Base-by-base conservation (phyloP, 345 rosid species). In the Angophora floribunda region DNA sequence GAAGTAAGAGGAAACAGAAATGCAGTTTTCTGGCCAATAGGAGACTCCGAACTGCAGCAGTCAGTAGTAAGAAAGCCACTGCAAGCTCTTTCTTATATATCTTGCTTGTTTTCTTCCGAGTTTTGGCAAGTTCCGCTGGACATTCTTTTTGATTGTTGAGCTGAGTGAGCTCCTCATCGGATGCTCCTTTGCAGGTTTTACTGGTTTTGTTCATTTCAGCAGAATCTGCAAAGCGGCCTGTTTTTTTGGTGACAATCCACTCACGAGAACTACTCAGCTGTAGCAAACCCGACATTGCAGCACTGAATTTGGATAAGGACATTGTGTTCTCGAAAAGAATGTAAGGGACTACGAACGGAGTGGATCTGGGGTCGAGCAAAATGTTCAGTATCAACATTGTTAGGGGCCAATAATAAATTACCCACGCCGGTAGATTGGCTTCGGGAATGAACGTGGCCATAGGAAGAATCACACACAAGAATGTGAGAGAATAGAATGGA, bases 161-260 rank as follows among this genome's bases (percentile, higher is more conserved):
- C 57, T 85, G 61, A 22, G 53, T 28, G 51, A 80, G 30, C 85
- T 53, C 85, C 75, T 52, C 78, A 21, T 57, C 14, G 10, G 49
- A 75, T 9, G 82, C 50, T 50, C 89, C 87, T n/a, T 32, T 4
- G 51, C 41, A 63, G 17, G 85, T 10, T 85, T 61, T 14, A 28
- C 85, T 22, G 16, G 67, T 52, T 41, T 78, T 19, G 79, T 24
- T 87, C 89, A 9, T 50, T 13, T n/a, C 85, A 75, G 82, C 49
- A 41, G 49, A 75, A 19, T 75, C 52, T 24, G 79, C 22, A 17
- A 51, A 75, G 32, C 65, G 86, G 19, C 90, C 88, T 1, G 88
- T 65, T 67, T 89, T 89, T 22, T 89, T 89, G 67, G 90, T 89
- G 51, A 87, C 90, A 2, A 89, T 85, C 90, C 90, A 89, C 63